Percentiles rank a stretch among this genome's conserved stretches.
These are phyloP conservation scores for Solanum corneliomulleri DNA, from an alignment of 257 asterid species.

Conservation along the genomic window DNA sequence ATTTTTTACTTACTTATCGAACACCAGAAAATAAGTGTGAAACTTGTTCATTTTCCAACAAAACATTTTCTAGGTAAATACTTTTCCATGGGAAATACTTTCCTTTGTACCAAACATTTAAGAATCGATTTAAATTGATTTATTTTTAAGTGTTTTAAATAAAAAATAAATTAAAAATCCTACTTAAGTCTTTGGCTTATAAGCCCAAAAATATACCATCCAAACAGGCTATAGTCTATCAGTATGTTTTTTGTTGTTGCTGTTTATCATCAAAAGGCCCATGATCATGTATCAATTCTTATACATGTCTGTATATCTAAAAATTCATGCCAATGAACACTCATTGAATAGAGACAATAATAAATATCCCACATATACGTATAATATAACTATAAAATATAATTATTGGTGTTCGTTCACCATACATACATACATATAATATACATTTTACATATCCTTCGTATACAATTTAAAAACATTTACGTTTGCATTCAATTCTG, in stretches of 20 bases:
- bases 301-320: not conserved
- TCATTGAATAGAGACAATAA: not conserved
- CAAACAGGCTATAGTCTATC: not conserved
- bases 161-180: no score
- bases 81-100: no score
- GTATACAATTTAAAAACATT: not conserved
- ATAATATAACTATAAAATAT: not conserved
- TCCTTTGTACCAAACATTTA: not conserved
- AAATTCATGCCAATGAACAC: not conserved
- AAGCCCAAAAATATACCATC: not conserved
- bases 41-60: not conserved
- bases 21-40: not conserved
- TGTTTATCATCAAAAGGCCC: not conserved
- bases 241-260: not conserved
- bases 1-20: not conserved
- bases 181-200: no score
- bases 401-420: not conserved
- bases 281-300: not conserved
- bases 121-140: no score
- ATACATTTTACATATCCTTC: not conserved
- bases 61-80: no score
- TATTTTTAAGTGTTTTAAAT: no score
- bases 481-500: not conserved
- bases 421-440: not conserved
- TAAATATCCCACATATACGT: not conserved